phyloP scores from a whole-genome alignment of 495 filamentous ascomycete species.

The Hypomontagnella monticulosa region DNA sequence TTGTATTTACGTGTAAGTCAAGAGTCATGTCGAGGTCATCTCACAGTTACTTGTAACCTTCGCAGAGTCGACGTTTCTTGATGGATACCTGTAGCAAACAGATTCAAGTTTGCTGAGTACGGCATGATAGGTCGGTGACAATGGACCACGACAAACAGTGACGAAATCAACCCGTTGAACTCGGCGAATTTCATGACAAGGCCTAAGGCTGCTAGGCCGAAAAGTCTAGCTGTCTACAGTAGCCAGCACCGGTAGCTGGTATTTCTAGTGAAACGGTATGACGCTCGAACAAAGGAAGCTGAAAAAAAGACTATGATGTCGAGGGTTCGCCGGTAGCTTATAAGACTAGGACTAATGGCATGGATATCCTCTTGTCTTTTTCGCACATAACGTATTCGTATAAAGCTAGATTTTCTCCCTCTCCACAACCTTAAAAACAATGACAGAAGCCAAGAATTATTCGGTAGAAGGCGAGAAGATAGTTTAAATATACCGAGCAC shows the following conservation, averaged over 20 bases:
- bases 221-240: slow-evolving; percentile 33
- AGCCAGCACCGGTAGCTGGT: slow-evolving; percentile 31
- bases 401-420: slow-evolving; percentile 3
- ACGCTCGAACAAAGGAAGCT: slow-evolving; percentile 16
- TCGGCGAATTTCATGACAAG: slow-evolving; percentile 28
- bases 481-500: slow-evolving; percentile 1
- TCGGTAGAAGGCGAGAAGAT: slow-evolving; percentile 20
- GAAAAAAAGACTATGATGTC: slow-evolving; percentile 14
- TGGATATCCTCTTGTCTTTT: slow-evolving; percentile 16
- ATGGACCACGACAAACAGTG: slow-evolving; percentile 35
- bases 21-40: no score
- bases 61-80: slow-evolving; percentile 5
- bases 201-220: slow-evolving; percentile 1
- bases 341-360: slow-evolving; percentile 15
- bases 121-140: slow-evolving; percentile 22
- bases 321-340: slow-evolving; percentile 8
- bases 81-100: slow-evolving; percentile 35
- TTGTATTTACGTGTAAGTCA: no score
- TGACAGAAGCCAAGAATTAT: slow-evolving; percentile 38
- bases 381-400: background rate
- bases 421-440: slow-evolving; percentile 16
- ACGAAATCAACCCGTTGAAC: slow-evolving; percentile 19
- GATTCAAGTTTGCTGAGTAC: slow-evolving; percentile 30
- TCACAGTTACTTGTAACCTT: slow-evolving; percentile 4
- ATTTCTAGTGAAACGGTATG: slow-evolving; percentile 33